Percentiles rank a stretch among this genome's conserved stretches.
Evolutionary conservation across 2,329 filamentous ascomycete species (phyloP).

Genomic region (Macrophomina tecta): DNA sequence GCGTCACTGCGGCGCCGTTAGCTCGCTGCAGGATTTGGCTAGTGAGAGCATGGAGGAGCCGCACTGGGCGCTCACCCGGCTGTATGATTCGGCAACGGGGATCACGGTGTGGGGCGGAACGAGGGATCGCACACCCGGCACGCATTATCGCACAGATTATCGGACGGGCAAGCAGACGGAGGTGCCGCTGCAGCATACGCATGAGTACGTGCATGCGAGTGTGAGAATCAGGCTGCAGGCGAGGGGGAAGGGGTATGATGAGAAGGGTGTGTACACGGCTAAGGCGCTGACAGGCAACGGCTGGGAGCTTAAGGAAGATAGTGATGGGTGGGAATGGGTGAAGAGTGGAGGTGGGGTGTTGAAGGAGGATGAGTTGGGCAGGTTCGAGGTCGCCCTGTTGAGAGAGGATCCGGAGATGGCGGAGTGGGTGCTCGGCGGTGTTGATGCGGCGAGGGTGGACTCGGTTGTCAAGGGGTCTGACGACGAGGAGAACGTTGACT

Average conservation of each 20-base stretch:
- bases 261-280: conserved; percentile 24
- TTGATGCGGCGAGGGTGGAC: conserved; percentile 20
- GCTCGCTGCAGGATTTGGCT: not conserved
- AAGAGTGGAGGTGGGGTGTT: conserved; percentile 3
- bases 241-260: conserved; percentile 24
- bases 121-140: conserved; percentile 28
- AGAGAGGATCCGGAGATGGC: conserved; percentile 3
- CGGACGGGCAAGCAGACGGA: conserved; percentile 17
- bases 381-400: conserved; percentile 23
- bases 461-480: not conserved
- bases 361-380: conserved; percentile 20
- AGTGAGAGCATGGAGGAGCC: not conserved
- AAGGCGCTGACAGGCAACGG: conserved; percentile 21
- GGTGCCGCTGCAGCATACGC: conserved; percentile 29
- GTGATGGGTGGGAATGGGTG: not conserved
- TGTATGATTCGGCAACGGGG: conserved; percentile 28
- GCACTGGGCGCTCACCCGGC: conserved; percentile 30
- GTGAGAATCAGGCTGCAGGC: conserved; percentile 30
- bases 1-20: not conserved
- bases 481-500: not conserved
- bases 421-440: conserved; percentile 11
- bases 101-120: conserved; percentile 29
- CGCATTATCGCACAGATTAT: conserved; percentile 27
- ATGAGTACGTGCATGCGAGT: conserved; percentile 31
- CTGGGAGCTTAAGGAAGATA: not conserved